Conservation (phyloP, 495 filamentous ascomycete genomes). For the Penicillium canescens region DNA sequence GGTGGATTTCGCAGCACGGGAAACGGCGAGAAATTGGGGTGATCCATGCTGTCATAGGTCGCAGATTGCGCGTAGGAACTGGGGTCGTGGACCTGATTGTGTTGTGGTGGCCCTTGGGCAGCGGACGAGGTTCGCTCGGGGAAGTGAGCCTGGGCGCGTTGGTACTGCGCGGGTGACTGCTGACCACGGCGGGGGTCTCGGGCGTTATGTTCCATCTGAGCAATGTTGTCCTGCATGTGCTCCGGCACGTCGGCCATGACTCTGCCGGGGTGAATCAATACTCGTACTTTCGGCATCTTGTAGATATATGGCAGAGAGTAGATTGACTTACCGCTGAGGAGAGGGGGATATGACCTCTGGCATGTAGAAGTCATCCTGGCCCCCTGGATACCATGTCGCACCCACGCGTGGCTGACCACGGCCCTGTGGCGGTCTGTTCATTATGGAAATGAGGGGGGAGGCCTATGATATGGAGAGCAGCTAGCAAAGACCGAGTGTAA, state of each 20-base stretch:
- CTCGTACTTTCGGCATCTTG: slow-evolving; percentile 24
- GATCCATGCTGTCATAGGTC: slow-evolving; percentile 53
- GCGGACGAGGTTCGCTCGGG: slow-evolving; percentile 44
- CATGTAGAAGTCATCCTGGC: slow-evolving; percentile 83
- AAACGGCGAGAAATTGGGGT: slow-evolving; percentile 87
- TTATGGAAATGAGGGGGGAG: slow-evolving; percentile 11
- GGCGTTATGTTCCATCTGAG: slow-evolving; percentile 83
- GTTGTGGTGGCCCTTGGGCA: slow-evolving; percentile 33
- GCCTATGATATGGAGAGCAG: not conserved
- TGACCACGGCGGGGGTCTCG: slow-evolving; percentile 44
- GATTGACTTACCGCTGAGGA: slow-evolving; percentile 77
- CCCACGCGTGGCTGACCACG: slow-evolving; percentile 57
- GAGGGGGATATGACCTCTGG: slow-evolving; percentile 77
- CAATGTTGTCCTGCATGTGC: slow-evolving; percentile 89
- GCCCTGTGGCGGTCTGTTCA: slow-evolving; percentile 46
- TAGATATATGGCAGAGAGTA: not conserved
- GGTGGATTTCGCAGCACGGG: slow-evolving; percentile 78
- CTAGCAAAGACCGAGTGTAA: not conserved
- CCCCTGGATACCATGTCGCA: slow-evolving; percentile 90
- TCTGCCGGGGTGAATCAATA: slow-evolving; percentile 42
- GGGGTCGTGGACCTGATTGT: slow-evolving; percentile 30
- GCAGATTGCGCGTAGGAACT: slow-evolving; percentile 44
- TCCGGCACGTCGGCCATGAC: slow-evolving; percentile 76
- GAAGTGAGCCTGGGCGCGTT: slow-evolving; percentile 29
- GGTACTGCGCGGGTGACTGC: slow-evolving; percentile 37